Evolutionary conservation across 345 rosid genomes (phyloP), one percentile per base, ranked within the genome.

Genomic region (Eucalyptus tenuipes): DNA sequence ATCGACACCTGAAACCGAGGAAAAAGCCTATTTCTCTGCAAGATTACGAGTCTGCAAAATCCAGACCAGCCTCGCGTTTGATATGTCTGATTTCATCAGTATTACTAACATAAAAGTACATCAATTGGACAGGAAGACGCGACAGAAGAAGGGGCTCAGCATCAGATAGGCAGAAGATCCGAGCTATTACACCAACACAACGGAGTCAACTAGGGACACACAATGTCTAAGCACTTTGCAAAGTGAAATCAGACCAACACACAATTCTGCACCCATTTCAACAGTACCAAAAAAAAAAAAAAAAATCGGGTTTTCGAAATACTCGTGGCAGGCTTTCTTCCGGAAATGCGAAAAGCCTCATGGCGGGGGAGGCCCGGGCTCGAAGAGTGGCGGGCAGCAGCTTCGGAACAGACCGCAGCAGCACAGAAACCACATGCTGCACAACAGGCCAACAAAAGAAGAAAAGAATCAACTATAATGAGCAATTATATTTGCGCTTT

Each of bases 361-460:
- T 11, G 93, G 94, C 88, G 91, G 94, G 5, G 95, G 95, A 52
- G 93, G 90, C 82, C 90, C 93, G 15, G 94, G 90, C 85, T 92
- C 94, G 88, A 94, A 93, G 48, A 95, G 92, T 45, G 96, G 96
- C 48, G 95, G 94, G 87, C 93, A 95, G 92, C 95, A 95, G 92
- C 93, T 89, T 85, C 91, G 29, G 59, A 88, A 92, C 80, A 95
- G 87, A 5, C 96, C 96, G 47, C 95, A 94, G 89, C 95, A 95
- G 89, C 95, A 89, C 55, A 93, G 91, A 79, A 92, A 75, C 96
- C 96, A 93, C 89, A 91, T 57, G 85, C 97, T 95, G 82, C 84
- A 92, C 90, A 85, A 86, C 81, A 88, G 61, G 31, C 14, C 55
- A 86, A 22, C 75, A 49, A 53, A 68, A 20, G 18, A 82, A 89